Conservation (phyloP, 2,329 filamentous ascomycete species). For the Fusarium decemcellulare region DNA sequence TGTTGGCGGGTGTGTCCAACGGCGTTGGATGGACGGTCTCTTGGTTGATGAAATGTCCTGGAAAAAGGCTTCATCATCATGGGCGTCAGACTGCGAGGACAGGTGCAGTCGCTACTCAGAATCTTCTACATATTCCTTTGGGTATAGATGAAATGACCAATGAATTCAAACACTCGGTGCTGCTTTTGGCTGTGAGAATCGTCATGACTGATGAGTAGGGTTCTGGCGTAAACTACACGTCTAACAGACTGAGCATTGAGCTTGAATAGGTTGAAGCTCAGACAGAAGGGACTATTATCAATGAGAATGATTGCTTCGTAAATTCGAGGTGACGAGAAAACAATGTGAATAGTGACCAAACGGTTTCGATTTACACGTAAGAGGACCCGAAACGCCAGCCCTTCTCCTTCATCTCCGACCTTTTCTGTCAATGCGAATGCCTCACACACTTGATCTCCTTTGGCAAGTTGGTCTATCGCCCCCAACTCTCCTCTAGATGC, state of each 20-base stretch:
- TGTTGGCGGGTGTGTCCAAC: slow-evolving; percentile 29
- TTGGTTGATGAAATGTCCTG: slow-evolving; percentile 21
- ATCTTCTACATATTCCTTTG: slow-evolving; percentile 54
- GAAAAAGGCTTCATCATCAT: slow-evolving; percentile 24
- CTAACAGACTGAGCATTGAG: too few species aligned
- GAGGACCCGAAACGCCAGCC: slow-evolving; percentile 45
- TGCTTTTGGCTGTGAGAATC: not conserved
- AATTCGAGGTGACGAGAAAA: slow-evolving; percentile 17
- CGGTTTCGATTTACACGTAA: slow-evolving; percentile 42
- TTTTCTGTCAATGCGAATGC: slow-evolving; percentile 42
- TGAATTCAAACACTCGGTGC: slow-evolving; percentile 38
- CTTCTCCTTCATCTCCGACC: slow-evolving; percentile 41
- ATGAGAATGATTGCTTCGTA: not conserved
- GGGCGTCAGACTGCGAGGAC: slow-evolving; percentile 32
- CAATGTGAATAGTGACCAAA: slow-evolving; percentile 39
- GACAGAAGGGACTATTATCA: not conserved
- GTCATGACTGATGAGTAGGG: too few species aligned
- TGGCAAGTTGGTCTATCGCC: slow-evolving; percentile 14
- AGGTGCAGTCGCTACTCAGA: slow-evolving; percentile 44
- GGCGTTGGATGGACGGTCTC: slow-evolving; percentile 34
- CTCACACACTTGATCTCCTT: slow-evolving; percentile 18
- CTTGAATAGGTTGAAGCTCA: too few species aligned
- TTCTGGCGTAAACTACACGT: too few species aligned
- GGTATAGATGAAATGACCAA: slow-evolving; percentile 55
- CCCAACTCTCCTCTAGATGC: not conserved